Evolutionary conservation across 2,329 filamentous ascomycete genomes (phyloP).

Genomic region (Coniosporium tulheliwenetii): DNA sequence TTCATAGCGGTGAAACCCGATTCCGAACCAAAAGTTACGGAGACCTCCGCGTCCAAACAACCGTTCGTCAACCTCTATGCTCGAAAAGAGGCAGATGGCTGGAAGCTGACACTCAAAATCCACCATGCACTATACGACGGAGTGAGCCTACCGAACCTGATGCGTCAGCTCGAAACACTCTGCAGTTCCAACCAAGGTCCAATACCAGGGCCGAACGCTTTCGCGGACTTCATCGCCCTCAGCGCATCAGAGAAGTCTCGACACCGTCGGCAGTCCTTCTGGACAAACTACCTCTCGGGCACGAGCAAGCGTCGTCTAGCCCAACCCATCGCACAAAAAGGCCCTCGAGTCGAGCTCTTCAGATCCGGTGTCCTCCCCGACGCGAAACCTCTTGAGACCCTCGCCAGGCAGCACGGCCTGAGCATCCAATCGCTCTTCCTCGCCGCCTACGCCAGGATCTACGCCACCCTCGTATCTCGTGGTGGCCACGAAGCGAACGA

Average conservation of each 20-base stretch:
- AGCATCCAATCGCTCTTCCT: slow-evolving; percentile 63
- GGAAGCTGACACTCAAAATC: slow-evolving; percentile 34
- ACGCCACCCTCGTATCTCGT: slow-evolving; percentile 13
- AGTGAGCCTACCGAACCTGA: slow-evolving; percentile 53
- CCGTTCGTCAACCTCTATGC: slow-evolving; percentile 10
- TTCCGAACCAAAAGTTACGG: too few species aligned
- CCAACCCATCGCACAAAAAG: slow-evolving; percentile 10
- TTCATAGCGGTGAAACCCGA: too few species aligned
- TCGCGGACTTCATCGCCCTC: slow-evolving; percentile 26
- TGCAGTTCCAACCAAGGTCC: slow-evolving; percentile 15
- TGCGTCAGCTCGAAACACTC: slow-evolving; percentile 33
- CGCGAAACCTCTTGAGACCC: slow-evolving; percentile 22
- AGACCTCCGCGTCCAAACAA: not conserved
- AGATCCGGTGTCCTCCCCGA: slow-evolving; percentile 30
- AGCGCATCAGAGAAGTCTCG: slow-evolving; percentile 6
- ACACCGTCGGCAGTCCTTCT: slow-evolving; percentile 28
- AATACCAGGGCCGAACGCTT: slow-evolving; percentile 7
- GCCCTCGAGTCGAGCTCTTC: slow-evolving; percentile 27
- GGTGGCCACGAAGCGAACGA: slow-evolving; percentile 7
- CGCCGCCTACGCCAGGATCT: slow-evolving; percentile 47
- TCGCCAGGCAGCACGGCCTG: slow-evolving; percentile 38
- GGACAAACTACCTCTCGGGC: slow-evolving; percentile 30
- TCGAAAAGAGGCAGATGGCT: slow-evolving; percentile 5
- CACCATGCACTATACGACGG: slow-evolving; percentile 87
- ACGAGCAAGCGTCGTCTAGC: slow-evolving; percentile 6